Evolutionary conservation across 495 filamentous ascomycete species (phyloP).

Genomic region (Daldinia grandis): DNA sequence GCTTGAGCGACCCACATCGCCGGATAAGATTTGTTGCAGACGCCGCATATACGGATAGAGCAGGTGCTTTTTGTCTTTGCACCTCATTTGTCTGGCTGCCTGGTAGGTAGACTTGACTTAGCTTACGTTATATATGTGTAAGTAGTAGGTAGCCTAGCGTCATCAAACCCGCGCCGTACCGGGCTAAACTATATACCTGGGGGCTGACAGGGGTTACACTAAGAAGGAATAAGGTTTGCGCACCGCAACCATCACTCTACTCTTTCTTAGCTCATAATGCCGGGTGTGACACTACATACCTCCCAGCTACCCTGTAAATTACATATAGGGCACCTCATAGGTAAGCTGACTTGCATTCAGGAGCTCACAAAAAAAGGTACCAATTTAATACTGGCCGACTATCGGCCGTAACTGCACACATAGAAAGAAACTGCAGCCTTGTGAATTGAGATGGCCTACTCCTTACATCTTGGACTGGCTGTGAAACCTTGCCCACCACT

Average conservation of each 20-base stretch:
- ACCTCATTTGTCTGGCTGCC: not conserved
- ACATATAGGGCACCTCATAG: not conserved
- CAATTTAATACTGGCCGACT: constrained; percentile 19
- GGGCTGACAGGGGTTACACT: constrained; percentile 19
- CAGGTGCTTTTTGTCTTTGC: not conserved
- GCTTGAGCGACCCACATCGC: constrained; percentile 14
- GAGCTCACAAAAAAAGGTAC: not conserved
- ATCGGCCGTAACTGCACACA: constrained; percentile 10
- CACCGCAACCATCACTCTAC: constrained; percentile 19
- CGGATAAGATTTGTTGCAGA: constrained; percentile 33
- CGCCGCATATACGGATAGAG: constrained; percentile 2
- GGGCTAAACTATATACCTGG: not conserved
- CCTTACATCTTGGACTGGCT: not conserved
- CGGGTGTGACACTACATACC: constrained; percentile 10
- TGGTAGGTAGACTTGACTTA: not conserved
- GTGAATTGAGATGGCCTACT: not conserved
- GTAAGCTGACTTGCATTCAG: constrained; percentile 7
- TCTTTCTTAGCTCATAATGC: constrained; percentile 10
- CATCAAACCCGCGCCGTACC: not conserved
- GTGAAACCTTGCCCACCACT: not conserved
- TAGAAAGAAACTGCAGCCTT: not conserved
- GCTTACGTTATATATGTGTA: too few relatives aligned
- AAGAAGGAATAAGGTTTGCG: constrained; percentile 19
- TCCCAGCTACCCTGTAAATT: not conserved
- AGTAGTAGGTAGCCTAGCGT: too few relatives aligned